Conservation (phyloP, 2,329 filamentous ascomycete genomes). For the Coniochaeta hoffmannii region DNA sequence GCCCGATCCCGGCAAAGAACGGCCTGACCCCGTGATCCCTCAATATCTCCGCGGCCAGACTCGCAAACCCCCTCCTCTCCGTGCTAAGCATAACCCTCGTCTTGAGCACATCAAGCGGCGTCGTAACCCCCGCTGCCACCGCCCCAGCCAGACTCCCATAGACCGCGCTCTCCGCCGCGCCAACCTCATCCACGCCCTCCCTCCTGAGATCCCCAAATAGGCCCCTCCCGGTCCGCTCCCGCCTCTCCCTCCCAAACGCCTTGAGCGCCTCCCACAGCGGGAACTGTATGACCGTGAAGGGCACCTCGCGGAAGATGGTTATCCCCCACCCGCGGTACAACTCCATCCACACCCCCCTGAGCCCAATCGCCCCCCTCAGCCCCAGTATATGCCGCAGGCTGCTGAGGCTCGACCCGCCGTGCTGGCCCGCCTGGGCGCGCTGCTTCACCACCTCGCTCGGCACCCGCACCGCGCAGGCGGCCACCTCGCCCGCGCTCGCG, state of each 20-base stretch:
- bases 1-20: conserved; percentile 72
- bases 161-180: conserved; percentile 71
- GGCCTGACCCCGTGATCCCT: conserved; percentile 55
- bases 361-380: conserved; percentile 32
- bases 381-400: conserved; percentile 66
- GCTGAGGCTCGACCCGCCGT: conserved; percentile 59
- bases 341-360: conserved; percentile 64
- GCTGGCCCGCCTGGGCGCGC: conserved; percentile 80
- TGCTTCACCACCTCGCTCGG: conserved; percentile 98
- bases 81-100: conserved; percentile 89
- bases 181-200: conserved; percentile 35
- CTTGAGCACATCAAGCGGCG: conserved; percentile 92
- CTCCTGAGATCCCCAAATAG: conserved; percentile 14
- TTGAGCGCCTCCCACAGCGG: conserved; percentile 95
- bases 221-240: conserved; percentile 12
- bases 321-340: conserved; percentile 89
- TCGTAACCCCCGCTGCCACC: conserved; percentile 80
- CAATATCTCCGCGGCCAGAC: conserved; percentile 58
- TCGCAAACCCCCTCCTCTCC: conserved; percentile 51
- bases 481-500: conserved; percentile 79
- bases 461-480: conserved; percentile 85
- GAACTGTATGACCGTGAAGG: conserved; percentile 96
- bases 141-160: conserved; percentile 81
- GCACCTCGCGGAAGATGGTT: conserved; percentile 91
- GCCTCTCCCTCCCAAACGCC: conserved; percentile 48